Base-by-base conservation (phyloP, 805 yeast genomes). In the Candida alai region DNA sequence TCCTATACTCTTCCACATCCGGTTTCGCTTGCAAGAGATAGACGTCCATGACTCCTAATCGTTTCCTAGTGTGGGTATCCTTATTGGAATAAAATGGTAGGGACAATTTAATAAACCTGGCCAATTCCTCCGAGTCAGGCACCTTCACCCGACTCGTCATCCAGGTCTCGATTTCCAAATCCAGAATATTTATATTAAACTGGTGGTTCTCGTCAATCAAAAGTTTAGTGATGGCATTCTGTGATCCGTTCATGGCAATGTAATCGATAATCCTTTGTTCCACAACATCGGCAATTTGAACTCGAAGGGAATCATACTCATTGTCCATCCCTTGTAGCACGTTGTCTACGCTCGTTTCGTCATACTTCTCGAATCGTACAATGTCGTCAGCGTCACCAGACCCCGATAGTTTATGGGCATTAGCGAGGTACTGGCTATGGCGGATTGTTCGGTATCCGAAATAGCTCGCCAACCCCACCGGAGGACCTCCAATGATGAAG, bases 401-500 rank as follows among this genome's bases (percentile, higher is more conserved):
- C 11, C 6, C 18, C 1, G 21, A 28, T 6, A 32, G 12, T 16
- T 21, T 9, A 5, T 18, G 6, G 9, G n/a, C 9, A 15, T 31
- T 31, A 18, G 19, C 19, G 4, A 9, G n/a, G 17, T 37, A 37
- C 21, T 32, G 36, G 10, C 31, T 29, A 15, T 47, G 43, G 21
- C 43, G 36, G 28, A 37, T 35, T 12, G 34, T 32, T 17, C 44
- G 41, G 32, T 46, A 47, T 4, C 39, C 43, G 27, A 43, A 62
- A 44, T 50, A 60, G 2, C 52, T 46, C 0, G 52, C 61, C 2
- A 61, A 44, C 1, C 49, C 48, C 3, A 53, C 25, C 2, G 73
- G 71, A 3, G 73, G 73, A 1, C 52, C 58, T 7, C 60, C 38
- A 1, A 70, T 64, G 10, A 62, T 39, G 5, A 65, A 30, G 4